These are phyloP conservation scores for Tetracladium maxilliforme DNA, from an alignment of 2,329 filamentous ascomycete species.

Conservation along the genomic window DNA sequence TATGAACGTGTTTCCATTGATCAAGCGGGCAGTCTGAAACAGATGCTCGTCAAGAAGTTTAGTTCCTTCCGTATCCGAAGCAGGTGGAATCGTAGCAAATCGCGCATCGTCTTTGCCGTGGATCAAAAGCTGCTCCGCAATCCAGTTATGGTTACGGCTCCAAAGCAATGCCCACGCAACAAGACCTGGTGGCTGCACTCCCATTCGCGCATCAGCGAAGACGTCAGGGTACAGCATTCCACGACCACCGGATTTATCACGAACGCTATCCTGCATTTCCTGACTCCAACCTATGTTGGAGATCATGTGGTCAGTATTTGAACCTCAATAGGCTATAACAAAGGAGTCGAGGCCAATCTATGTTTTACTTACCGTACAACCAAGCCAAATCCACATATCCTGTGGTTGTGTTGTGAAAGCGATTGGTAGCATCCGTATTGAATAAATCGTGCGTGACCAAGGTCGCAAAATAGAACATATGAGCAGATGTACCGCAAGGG, in stretches of 20 bases:
- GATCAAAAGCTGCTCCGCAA: constrained; percentile 21
- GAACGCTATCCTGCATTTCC: too few relatives aligned
- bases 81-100: too few relatives aligned
- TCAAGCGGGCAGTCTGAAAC: constrained; percentile 28
- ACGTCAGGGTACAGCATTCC: constrained; percentile 25
- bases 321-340: too few relatives aligned
- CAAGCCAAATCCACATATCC: constrained; percentile 30
- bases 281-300: too few relatives aligned
- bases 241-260: too few relatives aligned
- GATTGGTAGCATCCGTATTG: constrained; percentile 21
- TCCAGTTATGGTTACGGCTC: constrained; percentile 27
- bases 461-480: constrained; percentile 31
- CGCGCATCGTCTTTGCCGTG: too few relatives aligned
- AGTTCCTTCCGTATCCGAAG: too few relatives aligned
- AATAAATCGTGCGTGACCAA: constrained; percentile 32
- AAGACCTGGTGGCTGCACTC: constrained; percentile 30
- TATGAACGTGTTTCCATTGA: constrained; percentile 30
- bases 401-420: constrained; percentile 28
- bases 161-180: constrained; percentile 25
- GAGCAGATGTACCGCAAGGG: constrained; percentile 25
- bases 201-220: constrained; percentile 26
- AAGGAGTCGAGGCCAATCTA: too few relatives aligned
- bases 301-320: too few relatives aligned
- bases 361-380: constrained; percentile 29
- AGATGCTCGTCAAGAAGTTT: constrained; percentile 32